Base-by-base conservation (phyloP, 2,329 filamentous ascomycete genomes). In the Apiospora koreana region DNA sequence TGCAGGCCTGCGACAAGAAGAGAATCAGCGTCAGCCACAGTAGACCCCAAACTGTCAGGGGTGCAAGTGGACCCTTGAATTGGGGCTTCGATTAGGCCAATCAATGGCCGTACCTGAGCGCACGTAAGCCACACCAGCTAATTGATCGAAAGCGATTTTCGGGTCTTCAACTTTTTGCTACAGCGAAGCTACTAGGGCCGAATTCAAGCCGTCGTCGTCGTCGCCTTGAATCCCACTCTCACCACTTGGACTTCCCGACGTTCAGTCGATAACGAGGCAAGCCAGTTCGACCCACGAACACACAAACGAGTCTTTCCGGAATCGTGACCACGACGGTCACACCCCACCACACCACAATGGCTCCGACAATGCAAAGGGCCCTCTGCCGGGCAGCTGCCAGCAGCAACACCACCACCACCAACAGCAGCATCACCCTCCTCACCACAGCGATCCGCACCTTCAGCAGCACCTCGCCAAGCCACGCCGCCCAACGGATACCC, bases 401-500 rank as follows among this genome's bases (percentile, higher is more conserved):
- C 50, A 58, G 18, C 50, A 58, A 6, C 23, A 50, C 23, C 25
- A 54, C 43, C 43, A 6, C 72, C n/a, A 23, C 70, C 73, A 75
- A n/a, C n/a, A n/a, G n/a, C n/a, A n/a, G n/a, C n/a, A n/a, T n/a
- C 71, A 71, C 75, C 31, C 73, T 78, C 68, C 73, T 79, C 65
- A 8, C 25, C 14, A n/a, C 50, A 35, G n/a, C 50, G 9, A 4
- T n/a, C 14, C 80, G 82, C 74, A 70, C 82, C 69, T 88, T 87
- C 77, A 82, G 83, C 73, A 84, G 85, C 31, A 83, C 86, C 21
- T 66, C 83, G 23, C 62, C 79, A n/a, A 75, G 77, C 70, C 79
- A 77, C 2, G 38, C 41, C 64, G 83, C 85, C 65, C 68, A 70
- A 45, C 67, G 62, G 41, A 93, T 95, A 73, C 92, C 92, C 23